Evolutionary conservation across 257 asterid genomes (phyloP), one percentile per base, ranked within the genome.

Genomic region (Petunia axillaris): DNA sequence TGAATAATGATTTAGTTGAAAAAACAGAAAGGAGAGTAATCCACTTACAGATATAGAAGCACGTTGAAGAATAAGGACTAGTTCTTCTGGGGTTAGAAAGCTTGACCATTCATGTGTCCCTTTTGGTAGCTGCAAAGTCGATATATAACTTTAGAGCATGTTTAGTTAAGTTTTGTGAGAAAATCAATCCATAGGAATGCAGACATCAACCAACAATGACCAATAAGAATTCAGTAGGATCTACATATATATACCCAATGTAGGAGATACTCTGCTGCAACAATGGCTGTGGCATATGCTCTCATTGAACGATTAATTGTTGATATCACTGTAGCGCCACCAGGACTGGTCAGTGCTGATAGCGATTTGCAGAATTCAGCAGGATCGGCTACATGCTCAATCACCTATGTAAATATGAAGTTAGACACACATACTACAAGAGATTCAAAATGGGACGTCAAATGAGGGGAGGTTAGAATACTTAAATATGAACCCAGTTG

Each of bases 301-400:
- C 98, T 92, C 92, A 94, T 88, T 70, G 99, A 92, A 41, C 98
- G 97, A 85, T 96, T 96, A 71, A 93, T 86, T 2, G 99, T 92
- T 58, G 99, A 96, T 83, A 94, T 90, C 71, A 96, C 70, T 52
- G 93, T 91, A 81, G 97, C 98, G 71, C 99, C 98, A 55, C 87
- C 86, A 75, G 82, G 65, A 58, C 65, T 80, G 71, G 93, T 90
- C 91, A 96, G 84, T 54, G 90, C 94, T 25, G 99, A 94, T 87
- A 96, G 80, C 52, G 98, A 96, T 85, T 90, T 88, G 91, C 98
- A 91, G 88, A 96, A 96, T 48, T 91, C 97, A 63, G 93, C 88
- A 70, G 98, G 98, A 84, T 92, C 82, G 10, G 97, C 95, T 36
- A 96, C 99, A 73, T 96, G 99, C 90, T 96, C 99, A 77, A 96